Conservation (phyloP, 202 grass and related monocot genomes). For the Panicum hallii region DNA sequence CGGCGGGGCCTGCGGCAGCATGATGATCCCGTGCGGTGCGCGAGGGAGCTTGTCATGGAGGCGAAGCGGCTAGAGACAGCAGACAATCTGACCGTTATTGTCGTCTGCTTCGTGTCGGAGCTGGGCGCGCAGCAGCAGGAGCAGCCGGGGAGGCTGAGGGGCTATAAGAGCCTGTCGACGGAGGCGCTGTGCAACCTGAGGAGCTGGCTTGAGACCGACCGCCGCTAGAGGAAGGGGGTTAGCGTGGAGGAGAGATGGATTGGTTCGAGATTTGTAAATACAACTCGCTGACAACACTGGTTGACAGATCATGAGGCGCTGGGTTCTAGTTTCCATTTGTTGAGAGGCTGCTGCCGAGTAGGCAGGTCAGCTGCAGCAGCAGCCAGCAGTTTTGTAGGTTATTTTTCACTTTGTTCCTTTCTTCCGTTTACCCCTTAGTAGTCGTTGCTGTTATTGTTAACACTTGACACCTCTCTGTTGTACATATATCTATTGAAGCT, state of each 20-base stretch:
- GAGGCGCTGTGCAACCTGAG: constrained; percentile 79
- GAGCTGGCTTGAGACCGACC: constrained; percentile 66
- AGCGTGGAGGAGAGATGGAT: background rate
- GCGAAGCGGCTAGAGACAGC: constrained; percentile 67
- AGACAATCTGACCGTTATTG: constrained; percentile 79
- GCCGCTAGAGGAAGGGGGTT: background rate
- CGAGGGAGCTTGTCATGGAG: constrained; percentile 78
- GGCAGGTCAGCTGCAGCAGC: constrained; percentile 31
- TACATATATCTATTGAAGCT: constrained; percentile 49
- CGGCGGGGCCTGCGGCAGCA: constrained; percentile 65
- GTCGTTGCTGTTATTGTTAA: constrained; percentile 33
- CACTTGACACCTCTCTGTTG: constrained; percentile 20
- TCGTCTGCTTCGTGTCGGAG: constrained; percentile 71
- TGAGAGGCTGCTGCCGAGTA: constrained; percentile 44
- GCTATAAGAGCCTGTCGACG: constrained; percentile 70
- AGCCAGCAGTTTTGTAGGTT: constrained; percentile 63
- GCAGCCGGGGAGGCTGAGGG: constrained; percentile 40
- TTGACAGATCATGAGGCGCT: constrained; percentile 25
- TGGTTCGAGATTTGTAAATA: constrained; percentile 48
- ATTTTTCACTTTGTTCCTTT: background rate
- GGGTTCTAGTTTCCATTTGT: constrained; percentile 42
- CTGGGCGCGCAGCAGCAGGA: constrained; percentile 24
- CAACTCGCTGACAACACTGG: constrained; percentile 52
- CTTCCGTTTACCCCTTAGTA: background rate
- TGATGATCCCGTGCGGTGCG: constrained; percentile 66